Evolutionary conservation across 164 flowering plant species (phyloP), one percentile per base, ranked within the genome.

Genomic region (Amborella trichopoda): DNA sequence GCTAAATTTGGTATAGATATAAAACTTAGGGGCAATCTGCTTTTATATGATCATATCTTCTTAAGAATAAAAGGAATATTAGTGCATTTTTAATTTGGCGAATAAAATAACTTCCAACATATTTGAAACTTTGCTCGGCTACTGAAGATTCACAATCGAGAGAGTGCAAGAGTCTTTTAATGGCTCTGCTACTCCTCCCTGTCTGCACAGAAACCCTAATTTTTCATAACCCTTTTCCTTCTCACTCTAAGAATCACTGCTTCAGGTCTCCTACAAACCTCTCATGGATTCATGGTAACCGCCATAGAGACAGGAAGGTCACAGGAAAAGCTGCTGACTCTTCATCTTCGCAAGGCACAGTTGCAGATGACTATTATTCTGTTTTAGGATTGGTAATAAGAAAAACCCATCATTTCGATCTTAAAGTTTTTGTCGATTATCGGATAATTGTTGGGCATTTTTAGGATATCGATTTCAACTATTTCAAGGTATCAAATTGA

Each of bases 311-410:
- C 20, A 40, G 56, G 16, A 56, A 67, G 40, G 43, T 78, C 44
- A 67, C 49, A 50, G 94, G 69, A 16, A 77, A 75, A 1, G 49
- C 75, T 11, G 60, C 53, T 36, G 68, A 61, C 23, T 65, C 74
- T 0, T 47, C 61, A 34, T 65, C 73, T 0, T 45, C 55, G 14
- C 60, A 55, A 3, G 55, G 59, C 2, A 21, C 16, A 14, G 46
- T 68, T 14, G 77, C 83, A 3, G 96, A 88, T 58, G 89, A 83
- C 53, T 88, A 88, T 42, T 83, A 88, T 47, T 60, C 80, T 10
- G 91, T 83, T 6, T 48, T 88, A 60, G 96, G 94, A 16, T 63
- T 88, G 77, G 96, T 88, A 77, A 57, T 37, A 11, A 11, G 22
- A 26, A 2, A 23, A 20, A 25, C 13, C 6, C 12, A 14, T 10